Evolutionary conservation across 2,329 filamentous ascomycete species (phyloP), one percentile per base, ranked within the genome.

Genomic region (Diaporthe caulivora): DNA sequence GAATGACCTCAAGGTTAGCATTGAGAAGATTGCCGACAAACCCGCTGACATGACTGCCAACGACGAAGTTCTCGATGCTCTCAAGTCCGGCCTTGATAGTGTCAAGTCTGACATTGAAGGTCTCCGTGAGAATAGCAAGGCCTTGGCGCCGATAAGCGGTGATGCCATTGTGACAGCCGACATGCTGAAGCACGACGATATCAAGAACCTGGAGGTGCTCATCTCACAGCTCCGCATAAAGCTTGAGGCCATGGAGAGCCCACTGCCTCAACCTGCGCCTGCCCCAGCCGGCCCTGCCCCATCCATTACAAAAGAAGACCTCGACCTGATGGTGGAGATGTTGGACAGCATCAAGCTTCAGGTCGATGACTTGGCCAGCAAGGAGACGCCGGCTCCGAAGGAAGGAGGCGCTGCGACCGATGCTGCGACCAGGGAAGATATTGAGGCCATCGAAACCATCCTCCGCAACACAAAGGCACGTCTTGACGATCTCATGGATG

Each of bases 391-490:
- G 26, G 70, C 75, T n/a, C 37, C 78, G 31, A 73, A 65, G 49
- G 31, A 77, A 76, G 2, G 57, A 75, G 44, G 82, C 73, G 51
- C 68, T 18, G 72, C 75, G 6, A 79, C 78, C 3, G 90, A 91
- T 49, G 81, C 87, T 2, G 92, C 93, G 8, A 91, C 88, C 42
- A 94, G 94, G 80, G 95, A 98, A 77, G 95, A 98, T 78, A 94
- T 95, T 0, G 91, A 96, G 75, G 95, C 95, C 15, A 95, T 98
- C 73, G 96, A 98, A 82, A 97, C 93, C 0, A 91, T 98, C 64
- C 87, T 98, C 17, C 91, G 93, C 54, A 98, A 97, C 80, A 95
- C 95, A 42, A 98, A 98, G 81, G 91, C 92, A 7, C 94, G 94
- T 60, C 86, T 98, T 13, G 96, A 98, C 73, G 95, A 97, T 74